These are phyloP conservation scores for Thecaphora thlaspeos DNA, from an alignment of 1,284 basidiomycete species.

Conservation along the genomic window DNA sequence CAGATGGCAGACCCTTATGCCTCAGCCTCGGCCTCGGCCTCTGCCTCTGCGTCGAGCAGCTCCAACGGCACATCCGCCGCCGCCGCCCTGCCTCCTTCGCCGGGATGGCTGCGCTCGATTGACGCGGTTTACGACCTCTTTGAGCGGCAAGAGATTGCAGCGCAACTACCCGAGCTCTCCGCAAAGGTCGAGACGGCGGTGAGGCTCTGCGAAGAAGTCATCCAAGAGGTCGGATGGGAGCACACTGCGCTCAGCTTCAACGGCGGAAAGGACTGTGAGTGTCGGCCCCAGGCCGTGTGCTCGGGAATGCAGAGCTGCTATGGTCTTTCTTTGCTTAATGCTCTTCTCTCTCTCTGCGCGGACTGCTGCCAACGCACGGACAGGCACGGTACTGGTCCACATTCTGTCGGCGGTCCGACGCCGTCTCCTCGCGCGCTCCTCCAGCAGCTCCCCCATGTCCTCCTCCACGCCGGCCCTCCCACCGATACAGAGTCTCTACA, in stretches of 20 bases:
- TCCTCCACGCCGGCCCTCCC: slow-evolving; percentile 40
- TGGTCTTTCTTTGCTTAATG: background rate
- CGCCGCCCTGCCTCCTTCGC: no score
- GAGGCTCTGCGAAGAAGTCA: slow-evolving; percentile 38
- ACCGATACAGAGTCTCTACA: slow-evolving; percentile 79
- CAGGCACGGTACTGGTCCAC: slow-evolving; percentile 83
- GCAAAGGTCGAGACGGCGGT: slow-evolving; percentile 37
- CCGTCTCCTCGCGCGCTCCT: slow-evolving; percentile 43
- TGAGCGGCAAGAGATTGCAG: slow-evolving; percentile 16
- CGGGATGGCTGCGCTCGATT: slow-evolving; percentile 47
- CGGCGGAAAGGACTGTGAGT: slow-evolving; percentile 82
- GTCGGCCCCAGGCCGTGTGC: no score
- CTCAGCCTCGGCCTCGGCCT: no score
- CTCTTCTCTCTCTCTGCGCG: background rate
- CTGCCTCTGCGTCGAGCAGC: no score
- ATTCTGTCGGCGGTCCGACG: slow-evolving; percentile 73
- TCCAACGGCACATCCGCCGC: no score
- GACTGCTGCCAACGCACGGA: no score
- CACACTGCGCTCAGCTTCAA: slow-evolving; percentile 76
- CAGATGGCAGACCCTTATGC: no score
- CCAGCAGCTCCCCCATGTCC: background rate
- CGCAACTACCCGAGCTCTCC: slow-evolving; percentile 25
- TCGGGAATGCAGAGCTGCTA: no score
- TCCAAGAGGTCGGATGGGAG: slow-evolving; percentile 39
- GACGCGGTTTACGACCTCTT: slow-evolving; percentile 51